Evolutionary conservation across 1,139 yeast genomes (phyloP).

Genomic region (Pichia sp.): DNA sequence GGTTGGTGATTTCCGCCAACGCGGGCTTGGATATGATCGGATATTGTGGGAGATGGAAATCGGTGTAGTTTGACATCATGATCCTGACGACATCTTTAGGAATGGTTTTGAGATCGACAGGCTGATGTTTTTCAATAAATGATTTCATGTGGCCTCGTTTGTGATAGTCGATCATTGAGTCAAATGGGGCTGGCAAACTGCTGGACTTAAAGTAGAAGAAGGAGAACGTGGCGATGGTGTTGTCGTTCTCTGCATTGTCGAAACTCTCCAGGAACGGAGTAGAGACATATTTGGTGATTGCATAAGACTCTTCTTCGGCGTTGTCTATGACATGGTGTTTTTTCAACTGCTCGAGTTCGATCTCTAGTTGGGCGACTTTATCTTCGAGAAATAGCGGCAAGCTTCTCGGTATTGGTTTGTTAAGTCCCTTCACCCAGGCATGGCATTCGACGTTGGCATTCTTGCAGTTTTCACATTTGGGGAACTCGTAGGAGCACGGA

Average conservation of each 20-base stretch:
- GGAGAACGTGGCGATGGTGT: slow-evolving; percentile 4
- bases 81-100: slow-evolving; percentile 21
- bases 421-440: slow-evolving; percentile 23
- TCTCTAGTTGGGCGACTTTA: slow-evolving; percentile 22
- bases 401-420: slow-evolving; percentile 24
- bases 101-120: slow-evolving; percentile 22
- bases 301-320: slow-evolving; percentile 19
- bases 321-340: slow-evolving; percentile 16
- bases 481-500: slow-evolving; percentile 20
- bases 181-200: slow-evolving; percentile 24
- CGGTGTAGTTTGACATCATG: slow-evolving; percentile 20
- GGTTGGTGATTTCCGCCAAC: slow-evolving; percentile 9
- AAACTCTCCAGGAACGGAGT: slow-evolving; percentile 18
- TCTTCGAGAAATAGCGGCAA: slow-evolving; percentile 17
- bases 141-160: slow-evolving; percentile 19
- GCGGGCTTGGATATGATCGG: slow-evolving; percentile 21
- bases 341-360: slow-evolving; percentile 16
- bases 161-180: slow-evolving; percentile 15
- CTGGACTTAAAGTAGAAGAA: slow-evolving; percentile 21
- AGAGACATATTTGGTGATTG: slow-evolving; percentile 18
- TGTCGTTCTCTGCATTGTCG: slow-evolving; percentile 11
- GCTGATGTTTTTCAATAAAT: slow-evolving; percentile 19
- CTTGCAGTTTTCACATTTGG: slow-evolving; percentile 19
- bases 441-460: slow-evolving; percentile 17
- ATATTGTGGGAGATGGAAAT: slow-evolving; percentile 23